These are phyloP conservation scores for Triticum timopheevii DNA, from an alignment of 176 grass and related monocot genomes.

Conservation along the genomic window DNA sequence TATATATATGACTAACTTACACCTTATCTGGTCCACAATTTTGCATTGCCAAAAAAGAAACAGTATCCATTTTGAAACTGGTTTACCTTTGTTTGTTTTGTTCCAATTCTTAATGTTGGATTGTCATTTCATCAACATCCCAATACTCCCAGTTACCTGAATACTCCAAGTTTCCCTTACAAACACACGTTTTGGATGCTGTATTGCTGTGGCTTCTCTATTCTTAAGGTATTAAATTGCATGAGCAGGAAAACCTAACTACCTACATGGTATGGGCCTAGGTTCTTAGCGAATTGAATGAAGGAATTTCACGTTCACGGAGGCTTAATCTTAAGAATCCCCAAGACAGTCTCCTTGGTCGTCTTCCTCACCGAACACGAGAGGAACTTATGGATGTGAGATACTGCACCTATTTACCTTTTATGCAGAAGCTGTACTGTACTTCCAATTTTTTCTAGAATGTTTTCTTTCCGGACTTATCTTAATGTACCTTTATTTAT, in stretches of 20 bases:
- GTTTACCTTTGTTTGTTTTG: not conserved
- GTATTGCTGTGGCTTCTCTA: conserved; percentile 34
- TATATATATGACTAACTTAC: not conserved
- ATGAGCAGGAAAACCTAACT: conserved; percentile 96
- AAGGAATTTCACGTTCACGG: conserved; percentile 84
- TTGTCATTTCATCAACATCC: not conserved
- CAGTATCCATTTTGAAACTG: not conserved
- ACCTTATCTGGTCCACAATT: not conserved
- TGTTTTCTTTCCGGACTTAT: not conserved
- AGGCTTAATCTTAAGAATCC: conserved; percentile 94
- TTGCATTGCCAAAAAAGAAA: not conserved
- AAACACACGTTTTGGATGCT: conserved; percentile 8
- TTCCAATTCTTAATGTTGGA: not conserved
- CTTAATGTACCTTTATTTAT: conserved; percentile 7
- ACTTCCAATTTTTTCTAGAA: not conserved
- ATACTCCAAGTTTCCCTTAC: not conserved
- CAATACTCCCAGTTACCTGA: not conserved
- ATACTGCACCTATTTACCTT: conserved; percentile 11
- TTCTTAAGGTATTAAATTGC: conserved; percentile 71
- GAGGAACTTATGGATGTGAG: conserved; percentile 97
- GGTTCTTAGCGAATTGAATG: conserved; percentile 93
- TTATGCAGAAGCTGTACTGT: conserved; percentile 15
- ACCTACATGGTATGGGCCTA: conserved; percentile 95
- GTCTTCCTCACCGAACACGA: conserved; percentile 67
- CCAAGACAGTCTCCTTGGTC: conserved; percentile 84